Evolutionary conservation across 108 stramenopile genomes (phyloP), one percentile per base, ranked within the genome.

Genomic region (Schizochytrium sp.): DNA sequence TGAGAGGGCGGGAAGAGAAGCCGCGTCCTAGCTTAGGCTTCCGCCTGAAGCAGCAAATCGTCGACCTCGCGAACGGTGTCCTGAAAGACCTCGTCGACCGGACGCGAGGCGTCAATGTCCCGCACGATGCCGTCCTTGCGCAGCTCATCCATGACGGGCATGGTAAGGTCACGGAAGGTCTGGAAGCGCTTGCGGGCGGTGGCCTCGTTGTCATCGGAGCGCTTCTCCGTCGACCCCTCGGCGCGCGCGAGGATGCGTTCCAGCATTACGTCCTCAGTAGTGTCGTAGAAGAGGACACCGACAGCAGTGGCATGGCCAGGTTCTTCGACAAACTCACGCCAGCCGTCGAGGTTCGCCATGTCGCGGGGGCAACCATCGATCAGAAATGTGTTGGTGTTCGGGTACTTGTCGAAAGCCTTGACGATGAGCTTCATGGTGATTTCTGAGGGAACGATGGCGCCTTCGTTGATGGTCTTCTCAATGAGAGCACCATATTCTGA

Each of bases 341-440:
- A 94, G 5, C 90, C 92, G n/a, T 91, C 71, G 6, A 83, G 5
- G 51, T 94, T 93, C 48, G 92, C 92, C 16, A 34, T n/a, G 71
- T 91, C 92, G 4, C 93, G 91, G n/a, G 93, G 93, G 87, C 93
- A 94, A 29, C 93, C 93, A 53, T 94, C 93, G 45, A 94, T 90
- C 25, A 94, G 91, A 72, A 93, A 94, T 21, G 87, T 47, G 25
- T 5, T n/a, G 21, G 34, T 5, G 51, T 58, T 59, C 12, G 63
- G 63, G 60, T 59, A 34, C 19, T 29, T 43, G n/a, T 88, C 34
- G 72, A 94, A 92, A 34, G 91, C 93, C 41, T 60, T 60, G 83
- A 19, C 53, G 51, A 94, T 63, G 48, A 94, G 89, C 8, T 41
- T 90, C 51, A 93, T 29, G 16, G 91, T 71, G n/a, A 92, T 72